A percentile compares a stretch with the other conserved stretches of the same genome.
Conservation (phyloP, 2,329 filamentous ascomycete species). For the Hypoxylon sp. region DNA sequence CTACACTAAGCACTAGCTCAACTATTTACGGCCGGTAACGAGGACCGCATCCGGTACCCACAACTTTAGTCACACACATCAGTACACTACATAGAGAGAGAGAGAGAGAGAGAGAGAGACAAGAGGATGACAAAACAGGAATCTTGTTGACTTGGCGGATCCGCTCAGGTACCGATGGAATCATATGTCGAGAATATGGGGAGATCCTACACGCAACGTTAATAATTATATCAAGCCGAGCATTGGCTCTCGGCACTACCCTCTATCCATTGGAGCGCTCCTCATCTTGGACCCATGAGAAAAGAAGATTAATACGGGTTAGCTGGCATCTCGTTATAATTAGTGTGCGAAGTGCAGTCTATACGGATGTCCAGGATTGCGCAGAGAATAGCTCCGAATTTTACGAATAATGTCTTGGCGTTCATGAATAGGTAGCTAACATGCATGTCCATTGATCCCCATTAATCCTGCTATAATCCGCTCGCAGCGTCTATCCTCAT, state of each 20-base stretch:
- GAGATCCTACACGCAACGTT: slow-evolving; percentile 6
- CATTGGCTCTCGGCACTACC: slow-evolving; percentile 13
- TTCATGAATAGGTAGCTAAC: not conserved
- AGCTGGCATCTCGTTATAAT: not conserved
- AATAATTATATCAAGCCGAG: slow-evolving; percentile 8
- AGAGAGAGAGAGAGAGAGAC: no score
- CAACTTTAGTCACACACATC: not conserved
- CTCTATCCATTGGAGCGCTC: slow-evolving; percentile 19
- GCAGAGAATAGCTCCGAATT: not conserved
- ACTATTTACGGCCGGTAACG: slow-evolving; percentile 7
- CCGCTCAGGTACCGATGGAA: slow-evolving; percentile 27
- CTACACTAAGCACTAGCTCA: not conserved
- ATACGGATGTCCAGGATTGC: not conserved
- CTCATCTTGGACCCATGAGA: not conserved
- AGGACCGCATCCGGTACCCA: slow-evolving; percentile 17
- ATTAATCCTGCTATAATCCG: not conserved
- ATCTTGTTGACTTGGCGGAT: slow-evolving; percentile 30
- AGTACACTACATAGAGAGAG: not conserved
- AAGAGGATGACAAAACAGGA: slow-evolving; percentile 25
- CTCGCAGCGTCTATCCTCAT: not conserved
- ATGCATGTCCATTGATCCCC: not conserved
- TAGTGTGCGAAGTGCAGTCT: not conserved
- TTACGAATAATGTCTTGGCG: not conserved
- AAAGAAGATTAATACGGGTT: not conserved
- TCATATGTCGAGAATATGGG: slow-evolving; percentile 15